Evolutionary conservation across 306 rosid species (phyloP).

Genomic region (Ormosia emarginata): DNA sequence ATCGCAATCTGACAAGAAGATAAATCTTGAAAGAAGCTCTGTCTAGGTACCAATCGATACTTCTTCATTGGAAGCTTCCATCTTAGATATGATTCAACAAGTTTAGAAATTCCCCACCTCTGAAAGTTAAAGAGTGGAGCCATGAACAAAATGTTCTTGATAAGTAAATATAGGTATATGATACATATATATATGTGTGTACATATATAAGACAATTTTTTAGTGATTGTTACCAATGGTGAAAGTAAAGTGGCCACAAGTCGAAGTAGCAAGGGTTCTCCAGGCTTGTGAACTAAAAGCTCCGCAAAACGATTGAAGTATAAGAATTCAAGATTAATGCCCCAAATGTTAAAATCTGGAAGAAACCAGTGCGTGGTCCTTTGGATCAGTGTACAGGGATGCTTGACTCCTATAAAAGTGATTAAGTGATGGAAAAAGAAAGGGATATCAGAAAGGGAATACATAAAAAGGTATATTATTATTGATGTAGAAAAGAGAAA

Average conservation of each 20-base stretch:
- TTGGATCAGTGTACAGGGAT: conserved; percentile 47
- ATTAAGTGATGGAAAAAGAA: neutral
- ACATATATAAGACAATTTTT: neutral
- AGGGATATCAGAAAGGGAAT: too few species aligned
- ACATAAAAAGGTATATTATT: neutral
- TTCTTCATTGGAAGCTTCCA: conserved; percentile 50
- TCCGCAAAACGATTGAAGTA: conserved; percentile 45
- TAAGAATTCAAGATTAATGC: conserved; percentile 29
- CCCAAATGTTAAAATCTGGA: conserved; percentile 33
- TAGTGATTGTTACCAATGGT: conserved; percentile 43
- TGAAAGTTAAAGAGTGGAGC: conserved; percentile 13
- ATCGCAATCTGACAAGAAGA: conserved; percentile 29
- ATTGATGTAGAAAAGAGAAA: neutral
- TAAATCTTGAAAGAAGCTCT: conserved; percentile 34
- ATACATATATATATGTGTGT: neutral
- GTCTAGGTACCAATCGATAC: conserved; percentile 39
- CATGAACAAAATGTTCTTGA: neutral
- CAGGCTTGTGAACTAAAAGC: conserved; percentile 55
- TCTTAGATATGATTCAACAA: conserved; percentile 31
- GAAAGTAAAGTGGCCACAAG: conserved; percentile 44
- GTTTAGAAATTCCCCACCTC: conserved; percentile 47
- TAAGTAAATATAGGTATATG: neutral
- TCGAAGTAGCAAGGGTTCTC: conserved; percentile 31
- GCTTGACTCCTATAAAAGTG: conserved; percentile 19
- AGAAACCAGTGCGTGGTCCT: conserved; percentile 43